Conservation (phyloP, 192 early-diverging fungal species). For the Coemansia sp. region DNA sequence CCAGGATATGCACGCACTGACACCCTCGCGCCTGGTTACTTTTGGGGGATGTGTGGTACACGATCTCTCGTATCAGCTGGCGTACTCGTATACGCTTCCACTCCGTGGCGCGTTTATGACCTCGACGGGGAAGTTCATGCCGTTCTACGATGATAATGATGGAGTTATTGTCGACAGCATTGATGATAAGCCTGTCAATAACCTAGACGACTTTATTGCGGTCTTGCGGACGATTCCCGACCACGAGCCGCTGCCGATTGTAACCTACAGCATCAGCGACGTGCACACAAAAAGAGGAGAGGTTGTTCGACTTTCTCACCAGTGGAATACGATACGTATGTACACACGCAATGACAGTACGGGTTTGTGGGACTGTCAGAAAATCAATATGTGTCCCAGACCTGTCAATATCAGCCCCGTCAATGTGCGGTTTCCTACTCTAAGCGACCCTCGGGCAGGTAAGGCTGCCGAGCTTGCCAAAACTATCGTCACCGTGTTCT, state of each 20-base stretch:
- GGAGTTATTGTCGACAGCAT: constrained; percentile 61
- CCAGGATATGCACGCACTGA: constrained; percentile 73
- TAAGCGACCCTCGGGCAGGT: constrained; percentile 23
- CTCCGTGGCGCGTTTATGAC: constrained; percentile 81
- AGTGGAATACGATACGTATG: constrained; percentile 33
- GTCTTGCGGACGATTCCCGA: constrained; percentile 66
- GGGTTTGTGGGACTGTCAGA: constrained; percentile 40
- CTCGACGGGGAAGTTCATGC: constrained; percentile 22
- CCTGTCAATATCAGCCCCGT: constrained; percentile 13
- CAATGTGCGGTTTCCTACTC: constrained; percentile 20
- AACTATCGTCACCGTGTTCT: constrained; percentile 34
- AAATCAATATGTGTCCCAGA: constrained; percentile 13
- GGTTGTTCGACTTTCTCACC: constrained; percentile 14
- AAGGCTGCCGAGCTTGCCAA: constrained; percentile 21
- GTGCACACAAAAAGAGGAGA: constrained; percentile 12
- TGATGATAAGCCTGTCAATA: constrained; percentile 63
- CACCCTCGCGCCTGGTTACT: constrained; percentile 81
- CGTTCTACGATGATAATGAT: background rate
- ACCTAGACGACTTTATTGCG: constrained; percentile 65
- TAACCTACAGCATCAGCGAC: constrained; percentile 25
- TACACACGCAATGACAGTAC: constrained; percentile 45
- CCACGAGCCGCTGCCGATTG: constrained; percentile 20
- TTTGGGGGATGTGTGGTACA: constrained; percentile 81
- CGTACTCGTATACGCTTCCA: constrained; percentile 66
- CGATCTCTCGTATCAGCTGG: constrained; percentile 76